Base-by-base conservation (phyloP, 2,329 filamentous ascomycete species). In the Trichoderma sp. region DNA sequence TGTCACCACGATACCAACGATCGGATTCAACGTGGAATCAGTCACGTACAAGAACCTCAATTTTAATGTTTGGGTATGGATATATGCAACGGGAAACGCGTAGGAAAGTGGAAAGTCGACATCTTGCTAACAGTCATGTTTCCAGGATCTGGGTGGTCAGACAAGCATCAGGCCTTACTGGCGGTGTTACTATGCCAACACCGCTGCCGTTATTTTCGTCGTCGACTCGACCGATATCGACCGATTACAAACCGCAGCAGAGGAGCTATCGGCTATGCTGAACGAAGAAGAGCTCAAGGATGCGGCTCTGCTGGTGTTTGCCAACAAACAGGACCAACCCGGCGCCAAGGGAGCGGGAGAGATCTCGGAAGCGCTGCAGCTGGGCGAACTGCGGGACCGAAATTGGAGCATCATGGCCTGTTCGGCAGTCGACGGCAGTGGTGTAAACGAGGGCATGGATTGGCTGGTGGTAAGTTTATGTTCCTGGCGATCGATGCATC, bases 351-450 rank as follows among this genome's bases (percentile, higher is more conserved):
- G 95, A 2, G 96, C 96, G 1, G 96, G 94, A 21, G 96, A 98
- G 81, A 99, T 99, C 75, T 97, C 93, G 71, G 95, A 98, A 84
- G 95, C 95, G 63, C 83, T 99, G 82, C 92, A 92, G 78, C 84
- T 99, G 76, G 95, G 94, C 69, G 94, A 98, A 82, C 85, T 99
- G 80, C 92, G 95, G 78, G 96, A 99, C 82, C 89, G 96, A 78
- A 99, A 98, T 86, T 99, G 96, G 96, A 98, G 94, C 82, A 99
- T 99, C 80, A 94, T 99, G 81, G 95, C 95, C 26, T 99, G 96
- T 83, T 97, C 93, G 76, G 96, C 96, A 15, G 95, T 99, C 71
- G 96, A 98, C 80, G 96, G 96, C 57, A 92, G 93, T 78, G 96
- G 96, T 81, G 93, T 99, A 58, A 93, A 92, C 74, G 96, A 99